Percentiles rank a stretch among this genome's conserved stretches.
These are phyloP conservation scores for Tuctoria greenei DNA, from an alignment of 176 grass and related monocot species.

Conservation along the genomic window DNA sequence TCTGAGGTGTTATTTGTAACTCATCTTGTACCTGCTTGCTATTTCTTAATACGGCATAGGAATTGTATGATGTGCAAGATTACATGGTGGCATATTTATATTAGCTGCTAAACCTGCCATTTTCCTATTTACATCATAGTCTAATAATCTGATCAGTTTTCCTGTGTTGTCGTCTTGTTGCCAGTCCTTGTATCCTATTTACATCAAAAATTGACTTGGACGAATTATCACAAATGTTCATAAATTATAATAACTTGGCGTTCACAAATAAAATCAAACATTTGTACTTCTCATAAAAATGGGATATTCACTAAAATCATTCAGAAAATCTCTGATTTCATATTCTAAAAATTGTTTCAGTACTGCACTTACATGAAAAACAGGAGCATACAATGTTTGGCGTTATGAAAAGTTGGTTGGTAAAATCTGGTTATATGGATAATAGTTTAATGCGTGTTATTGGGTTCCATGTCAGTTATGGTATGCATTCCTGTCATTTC, in stretches of 20 bases:
- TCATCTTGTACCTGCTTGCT: neutral
- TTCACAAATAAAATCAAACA: neutral
- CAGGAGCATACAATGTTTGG: neutral
- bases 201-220: neutral
- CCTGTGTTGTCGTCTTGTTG: neutral
- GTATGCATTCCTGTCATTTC: neutral
- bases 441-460: neutral
- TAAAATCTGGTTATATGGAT: neutral
- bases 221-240: neutral
- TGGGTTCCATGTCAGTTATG: neutral
- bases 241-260: neutral
- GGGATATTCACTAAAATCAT: neutral
- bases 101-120: neutral
- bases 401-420: neutral
- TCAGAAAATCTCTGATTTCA: neutral
- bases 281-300: neutral
- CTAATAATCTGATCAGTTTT: neutral
- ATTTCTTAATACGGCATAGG: neutral
- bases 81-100: neutral
- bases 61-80: neutral
- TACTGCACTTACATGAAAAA: neutral
- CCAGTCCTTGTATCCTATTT: neutral
- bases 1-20: constrained; percentile 16
- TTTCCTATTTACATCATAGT: neutral
- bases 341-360: neutral